Conservation (phyloP, 139 green algal species). For the Haematococcus lacustris region DNA sequence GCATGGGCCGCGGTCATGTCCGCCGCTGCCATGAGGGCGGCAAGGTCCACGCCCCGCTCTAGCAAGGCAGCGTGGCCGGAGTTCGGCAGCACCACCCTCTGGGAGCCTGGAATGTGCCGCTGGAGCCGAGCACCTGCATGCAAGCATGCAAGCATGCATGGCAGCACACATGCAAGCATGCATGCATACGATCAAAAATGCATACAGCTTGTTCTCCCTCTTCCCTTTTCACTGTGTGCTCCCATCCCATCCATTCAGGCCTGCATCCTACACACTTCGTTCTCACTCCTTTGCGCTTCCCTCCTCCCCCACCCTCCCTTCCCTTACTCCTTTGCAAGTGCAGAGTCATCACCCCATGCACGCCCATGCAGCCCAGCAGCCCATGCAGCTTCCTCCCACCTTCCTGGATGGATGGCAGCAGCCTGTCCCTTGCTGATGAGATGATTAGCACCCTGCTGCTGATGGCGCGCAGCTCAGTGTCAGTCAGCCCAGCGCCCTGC, state of each 20-base stretch:
- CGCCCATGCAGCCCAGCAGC: not conserved
- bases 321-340: not conserved
- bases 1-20: too few species aligned
- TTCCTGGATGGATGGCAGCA: conserved; percentile 54
- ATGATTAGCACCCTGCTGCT: conserved; percentile 31
- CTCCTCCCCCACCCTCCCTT: not conserved
- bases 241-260: too few species aligned
- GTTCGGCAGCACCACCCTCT: conserved; percentile 47
- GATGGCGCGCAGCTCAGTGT: conserved; percentile 25
- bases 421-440: conserved; percentile 38
- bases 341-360: not conserved
- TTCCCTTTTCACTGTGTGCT: too few species aligned
- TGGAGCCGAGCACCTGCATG: conserved; percentile 42
- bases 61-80: conserved; percentile 59
- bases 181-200: not conserved
- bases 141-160: not conserved
- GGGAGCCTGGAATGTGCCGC: conserved; percentile 30
- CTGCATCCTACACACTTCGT: not conserved
- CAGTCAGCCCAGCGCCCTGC: conserved; percentile 17
- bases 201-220: not conserved
- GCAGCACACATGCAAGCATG: not conserved
- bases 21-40: not conserved
- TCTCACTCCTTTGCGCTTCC: not conserved
- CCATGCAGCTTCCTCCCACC: conserved; percentile 8
- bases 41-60: conserved; percentile 40